phyloP scores from a whole-genome alignment of 2,329 filamentous ascomycete genomes.

The Thermomyces lanuginosus region DNA sequence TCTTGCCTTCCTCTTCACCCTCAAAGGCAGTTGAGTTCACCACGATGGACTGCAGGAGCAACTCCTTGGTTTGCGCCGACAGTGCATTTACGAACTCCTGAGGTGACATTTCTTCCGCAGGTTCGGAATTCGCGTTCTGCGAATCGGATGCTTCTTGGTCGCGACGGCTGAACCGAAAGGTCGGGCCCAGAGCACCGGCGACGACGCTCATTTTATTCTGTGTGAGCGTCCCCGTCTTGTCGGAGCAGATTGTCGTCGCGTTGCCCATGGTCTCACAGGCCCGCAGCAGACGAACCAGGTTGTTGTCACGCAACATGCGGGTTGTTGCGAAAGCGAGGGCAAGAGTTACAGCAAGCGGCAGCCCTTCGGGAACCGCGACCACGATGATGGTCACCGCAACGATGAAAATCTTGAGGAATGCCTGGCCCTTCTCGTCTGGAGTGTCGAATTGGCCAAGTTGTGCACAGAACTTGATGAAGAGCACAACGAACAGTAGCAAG shows the following conservation, averaged over 20 bases:
- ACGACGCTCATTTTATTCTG: conserved; percentile 49
- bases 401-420: conserved; percentile 43
- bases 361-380: conserved; percentile 44
- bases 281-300: conserved; percentile 42
- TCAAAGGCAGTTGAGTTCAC: conserved; percentile 58
- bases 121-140: conserved; percentile 11
- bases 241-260: conserved; percentile 47
- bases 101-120: conserved; percentile 34
- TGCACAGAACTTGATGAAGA: conserved; percentile 63
- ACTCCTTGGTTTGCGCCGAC: conserved; percentile 35
- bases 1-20: conserved; percentile 42
- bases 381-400: conserved; percentile 44
- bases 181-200: conserved; percentile 37
- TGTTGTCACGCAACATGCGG: conserved; percentile 47
- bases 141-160: conserved; percentile 14
- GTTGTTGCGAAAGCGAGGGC: conserved; percentile 48
- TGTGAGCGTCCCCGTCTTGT: conserved; percentile 50
- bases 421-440: conserved; percentile 37
- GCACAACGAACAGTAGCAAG: conserved; percentile 57
- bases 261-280: conserved; percentile 51
- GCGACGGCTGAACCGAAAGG: conserved; percentile 29
- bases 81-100: conserved; percentile 39
- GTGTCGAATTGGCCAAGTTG: conserved; percentile 37
- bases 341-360: conserved; percentile 45
- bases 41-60: conserved; percentile 48